Conservation (phyloP, 2,329 filamentous ascomycete species). For the Colletotrichum eremochloae region DNA sequence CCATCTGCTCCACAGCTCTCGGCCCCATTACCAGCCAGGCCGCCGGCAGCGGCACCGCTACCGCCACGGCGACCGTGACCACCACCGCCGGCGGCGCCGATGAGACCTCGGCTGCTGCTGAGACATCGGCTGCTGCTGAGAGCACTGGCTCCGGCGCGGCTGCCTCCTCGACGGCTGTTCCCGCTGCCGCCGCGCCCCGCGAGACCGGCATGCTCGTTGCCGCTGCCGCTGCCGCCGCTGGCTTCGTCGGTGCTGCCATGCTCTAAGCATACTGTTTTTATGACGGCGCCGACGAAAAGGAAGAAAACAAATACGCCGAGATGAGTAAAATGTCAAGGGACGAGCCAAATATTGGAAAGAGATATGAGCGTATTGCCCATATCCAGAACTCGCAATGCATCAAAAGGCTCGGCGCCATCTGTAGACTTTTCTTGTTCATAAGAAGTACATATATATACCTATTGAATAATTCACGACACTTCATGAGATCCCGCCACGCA, state of each 20-base stretch:
- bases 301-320: neutral
- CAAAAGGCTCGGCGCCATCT: neutral
- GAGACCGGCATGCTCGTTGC: conserved; percentile 38
- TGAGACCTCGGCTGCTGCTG: neutral
- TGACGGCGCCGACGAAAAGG: neutral
- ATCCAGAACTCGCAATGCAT: neutral
- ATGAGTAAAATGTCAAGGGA: neutral
- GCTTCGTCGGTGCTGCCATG: conserved; percentile 31
- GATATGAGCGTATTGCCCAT: neutral
- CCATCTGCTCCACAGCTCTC: conserved; percentile 27
- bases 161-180: conserved; percentile 12
- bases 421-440: neutral
- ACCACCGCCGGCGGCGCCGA: neutral
- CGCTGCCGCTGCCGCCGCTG: conserved; percentile 27
- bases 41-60: neutral
- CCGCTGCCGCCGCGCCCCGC: conserved; percentile 21
- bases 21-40: conserved; percentile 9
- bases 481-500: neutral
- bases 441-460: neutral
- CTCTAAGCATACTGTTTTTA: neutral
- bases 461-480: neutral
- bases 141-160: neutral
- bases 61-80: neutral
- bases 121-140: neutral
- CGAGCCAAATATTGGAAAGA: neutral